Base-by-base conservation (phyloP, 2,329 filamentous ascomycete genomes). In the Orbilia ellipsospora region DNA sequence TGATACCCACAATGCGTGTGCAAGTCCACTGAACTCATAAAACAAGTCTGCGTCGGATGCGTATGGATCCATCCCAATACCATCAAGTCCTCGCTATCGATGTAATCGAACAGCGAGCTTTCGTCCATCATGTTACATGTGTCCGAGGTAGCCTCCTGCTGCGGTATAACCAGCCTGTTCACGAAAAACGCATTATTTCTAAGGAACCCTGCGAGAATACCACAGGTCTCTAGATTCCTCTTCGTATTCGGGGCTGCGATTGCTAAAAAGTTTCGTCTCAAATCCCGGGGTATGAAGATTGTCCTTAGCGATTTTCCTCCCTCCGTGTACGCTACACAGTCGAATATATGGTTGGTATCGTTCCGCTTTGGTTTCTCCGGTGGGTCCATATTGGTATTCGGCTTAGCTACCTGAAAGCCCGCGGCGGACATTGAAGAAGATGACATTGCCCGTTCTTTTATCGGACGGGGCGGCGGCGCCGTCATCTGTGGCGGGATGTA, bases 31-130 rank as follows among this genome's bases (percentile, higher is more conserved):
- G 91, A 95, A 81, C 93, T 97, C 92, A 99, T 96, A 82, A 99
- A 99, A 82, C 95, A 99, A 0, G 93, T 96, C 83, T 99, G 95
- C 0, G 91, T 93, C 0, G 95, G 95, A 82, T 99, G 95, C 0
- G 95, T 99, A 81, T 99, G 95, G 76, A 99, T 99, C 95, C 95
- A 99, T 45, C 94, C 94, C 4, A 97, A 86, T 63, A 96, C 89
- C 82, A 97, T 88, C 42, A 98, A 83, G 75, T 96, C 92, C 80
- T 96, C 88, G 4, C 86, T 86, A 79, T 95, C 92, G 80, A 94
- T 96, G 81, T 94, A 97, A 68, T 97, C 93, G 79, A 97, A 94
- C 28, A 97, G 86, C 0, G 89, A 88, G 31, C 88, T 87, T 82
- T 96, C 93, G 78, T 97, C 95, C 56, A 93, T 89, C 18, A 93